Evolutionary conservation across 257 asterid species (phyloP), one percentile per base, ranked within the genome.

Genomic region (Handroanthus guayacan): DNA sequence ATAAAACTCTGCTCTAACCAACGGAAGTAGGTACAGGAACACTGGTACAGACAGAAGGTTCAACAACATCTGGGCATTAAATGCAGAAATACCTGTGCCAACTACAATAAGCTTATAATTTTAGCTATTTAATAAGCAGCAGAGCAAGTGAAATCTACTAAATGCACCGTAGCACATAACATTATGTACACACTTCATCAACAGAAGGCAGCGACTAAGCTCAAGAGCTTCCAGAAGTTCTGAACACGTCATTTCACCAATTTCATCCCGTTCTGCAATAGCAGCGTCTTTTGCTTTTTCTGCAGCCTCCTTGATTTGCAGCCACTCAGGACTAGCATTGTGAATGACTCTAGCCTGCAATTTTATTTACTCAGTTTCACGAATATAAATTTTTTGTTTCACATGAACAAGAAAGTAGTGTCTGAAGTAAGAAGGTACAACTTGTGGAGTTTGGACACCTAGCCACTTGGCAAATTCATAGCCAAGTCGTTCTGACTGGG

Each of bases 171-270:
- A 79, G 69, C 62, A 71, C 44, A 73, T 37, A 58, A 55, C 43
- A 87, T 57, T 36, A 38, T 34, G 20, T 69, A 83, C 91, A 37
- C 60, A 95, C 98, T 91, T 95, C 98, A 93, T 93, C 77, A 93
- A 78, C 68, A 91, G 80, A 81, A 95, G 93, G 87, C 99, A 93
- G 57, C 99, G 94, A 79, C 99, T 93, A 64, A 95, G 98, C 87
- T 95, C 99, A 78, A 95, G 98, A 85, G 99, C 99, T 93, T 95
- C 99, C 39, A 95, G 89, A 80, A 95, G 97, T 82, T 93, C 99
- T 69, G 94, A 90, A 79, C 99, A 95, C 38, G 97, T 95, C 87
- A 91, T 85, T 82, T 91, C 98, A 85, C 92, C 96, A 54, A 87
- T 85, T 83, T 91, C 99, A 82, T 95, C 97, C 69, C 94, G 93